A percentile compares a stretch with the other conserved stretches of the same genome.
Evolutionary conservation across 2,329 filamentous ascomycete species (phyloP).

Genomic region (Fusarium setosum): DNA sequence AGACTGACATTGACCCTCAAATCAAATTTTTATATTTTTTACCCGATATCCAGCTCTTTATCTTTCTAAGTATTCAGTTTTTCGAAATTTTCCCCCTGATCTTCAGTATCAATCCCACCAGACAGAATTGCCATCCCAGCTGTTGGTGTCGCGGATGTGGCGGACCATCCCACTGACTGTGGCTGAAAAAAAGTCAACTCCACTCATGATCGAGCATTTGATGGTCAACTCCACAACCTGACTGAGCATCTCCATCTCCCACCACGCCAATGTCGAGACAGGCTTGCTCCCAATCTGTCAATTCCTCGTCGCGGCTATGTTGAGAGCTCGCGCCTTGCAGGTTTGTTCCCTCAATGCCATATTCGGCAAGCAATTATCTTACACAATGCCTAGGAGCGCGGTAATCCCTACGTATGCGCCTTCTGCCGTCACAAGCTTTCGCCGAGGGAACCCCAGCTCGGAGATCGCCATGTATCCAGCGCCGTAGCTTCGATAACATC

Average conservation of each 20-base stretch:
- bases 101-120: neutral
- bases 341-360: conserved; percentile 41
- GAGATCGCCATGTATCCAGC: conserved; percentile 27
- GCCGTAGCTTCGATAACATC: conserved; percentile 16
- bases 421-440: conserved; percentile 50
- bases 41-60: neutral
- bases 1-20: too few species aligned
- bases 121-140: neutral
- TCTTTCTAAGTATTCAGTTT: neutral
- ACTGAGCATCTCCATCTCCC: conserved; percentile 6
- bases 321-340: conserved; percentile 55
- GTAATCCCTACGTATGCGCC: conserved; percentile 55
- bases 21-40: neutral
- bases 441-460: conserved; percentile 25
- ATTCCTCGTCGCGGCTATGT: conserved; percentile 50
- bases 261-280: conserved; percentile 36
- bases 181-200: conserved; percentile 35
- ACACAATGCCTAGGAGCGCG: conserved; percentile 46
- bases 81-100: neutral
- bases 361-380: conserved; percentile 4
- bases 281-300: conserved; percentile 29
- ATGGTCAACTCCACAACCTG: conserved; percentile 1
- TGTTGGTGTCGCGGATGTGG: conserved; percentile 14
- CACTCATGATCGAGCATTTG: conserved; percentile 19
- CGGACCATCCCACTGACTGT: conserved; percentile 39